A percentile compares a stretch with the other conserved stretches of the same genome.
Conservation (phyloP, 2,329 filamentous ascomycete species). For the Penicillium sp. region DNA sequence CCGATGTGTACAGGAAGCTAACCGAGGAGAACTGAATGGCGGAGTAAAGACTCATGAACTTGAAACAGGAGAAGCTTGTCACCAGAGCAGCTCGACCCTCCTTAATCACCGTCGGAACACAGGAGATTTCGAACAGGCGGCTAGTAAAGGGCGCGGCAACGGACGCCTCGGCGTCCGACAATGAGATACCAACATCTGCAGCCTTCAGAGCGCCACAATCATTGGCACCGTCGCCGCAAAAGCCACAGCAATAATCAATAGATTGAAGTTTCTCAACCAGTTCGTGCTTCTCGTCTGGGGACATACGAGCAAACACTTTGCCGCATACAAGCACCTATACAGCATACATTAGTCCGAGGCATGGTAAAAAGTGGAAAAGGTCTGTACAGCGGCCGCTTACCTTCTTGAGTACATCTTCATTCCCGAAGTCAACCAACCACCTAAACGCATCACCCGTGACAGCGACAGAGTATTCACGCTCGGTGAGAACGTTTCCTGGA, state of each 20-base stretch:
- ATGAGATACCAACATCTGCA: conserved; percentile 92
- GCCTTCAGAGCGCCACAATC: conserved; percentile 96
- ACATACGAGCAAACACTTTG: conserved; percentile 97
- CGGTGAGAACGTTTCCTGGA: conserved; percentile 77
- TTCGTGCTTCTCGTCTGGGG: conserved; percentile 97
- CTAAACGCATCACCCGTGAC: conserved; percentile 92
- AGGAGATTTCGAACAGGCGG: conserved; percentile 91
- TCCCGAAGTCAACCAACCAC: conserved; percentile 91
- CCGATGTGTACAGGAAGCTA: conserved; percentile 90
- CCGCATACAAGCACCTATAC: conserved; percentile 79
- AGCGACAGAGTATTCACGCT: conserved; percentile 83
- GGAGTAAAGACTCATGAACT: conserved; percentile 98
- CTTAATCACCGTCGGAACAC: conserved; percentile 87
- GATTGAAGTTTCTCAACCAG: conserved; percentile 95
- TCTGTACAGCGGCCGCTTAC: conserved; percentile 44
- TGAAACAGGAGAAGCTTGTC: conserved; percentile 99
- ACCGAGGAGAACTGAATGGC: conserved; percentile 99
- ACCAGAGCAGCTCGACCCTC: conserved; percentile 92
- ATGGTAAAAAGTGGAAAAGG: neutral
- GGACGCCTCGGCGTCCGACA: conserved; percentile 95
- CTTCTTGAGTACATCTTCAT: conserved; percentile 70
- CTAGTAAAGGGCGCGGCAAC: conserved; percentile 98
- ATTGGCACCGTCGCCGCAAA: conserved; percentile 96
- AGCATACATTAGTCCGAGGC: neutral
- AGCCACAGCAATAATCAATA: conserved; percentile 91